phyloP scores from a whole-genome alignment of 139 green algal species.

The Zygnema cylindricum region DNA sequence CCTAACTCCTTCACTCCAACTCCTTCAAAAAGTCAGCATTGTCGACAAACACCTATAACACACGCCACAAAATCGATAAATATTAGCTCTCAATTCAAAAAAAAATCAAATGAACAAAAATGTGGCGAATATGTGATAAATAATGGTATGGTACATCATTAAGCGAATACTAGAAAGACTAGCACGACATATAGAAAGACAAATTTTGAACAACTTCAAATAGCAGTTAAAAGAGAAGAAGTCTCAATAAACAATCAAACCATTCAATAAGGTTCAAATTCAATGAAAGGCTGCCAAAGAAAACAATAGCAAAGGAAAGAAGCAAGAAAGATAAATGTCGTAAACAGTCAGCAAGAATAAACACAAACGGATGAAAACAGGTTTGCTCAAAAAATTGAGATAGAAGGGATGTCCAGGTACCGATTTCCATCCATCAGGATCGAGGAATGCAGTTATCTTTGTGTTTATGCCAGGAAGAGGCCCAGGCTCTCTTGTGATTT shows the following conservation, averaged over 20 bases:
- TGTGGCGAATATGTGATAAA: conserved; percentile 16
- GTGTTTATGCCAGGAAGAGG: conserved; percentile 62
- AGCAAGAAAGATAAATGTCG: not conserved
- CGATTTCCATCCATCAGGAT: conserved; percentile 66
- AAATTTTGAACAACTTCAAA: too few relatives aligned
- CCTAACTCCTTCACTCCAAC: conserved; percentile 42
- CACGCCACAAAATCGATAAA: not conserved
- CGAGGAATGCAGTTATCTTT: conserved; percentile 61
- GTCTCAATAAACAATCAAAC: not conserved
- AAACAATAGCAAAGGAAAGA: not conserved
- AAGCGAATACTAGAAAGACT: too few relatives aligned
- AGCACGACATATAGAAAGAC: too few relatives aligned
- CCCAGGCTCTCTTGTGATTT: conserved; percentile 62
- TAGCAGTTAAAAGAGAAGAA: too few relatives aligned
- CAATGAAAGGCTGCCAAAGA: too few relatives aligned
- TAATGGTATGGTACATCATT: not conserved
- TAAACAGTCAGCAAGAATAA: not conserved
- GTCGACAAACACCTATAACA: conserved; percentile 91
- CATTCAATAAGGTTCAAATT: not conserved
- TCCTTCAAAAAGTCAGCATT: conserved; percentile 93
- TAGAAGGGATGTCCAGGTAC: conserved; percentile 35
- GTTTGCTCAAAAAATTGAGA: not conserved
- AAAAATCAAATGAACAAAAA: not conserved
- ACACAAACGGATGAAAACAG: conserved; percentile 1
- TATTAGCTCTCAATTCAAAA: not conserved